Evolutionary conservation across 2,329 filamentous ascomycete species (phyloP).

Genomic region (Pestalotiopsis sp.): DNA sequence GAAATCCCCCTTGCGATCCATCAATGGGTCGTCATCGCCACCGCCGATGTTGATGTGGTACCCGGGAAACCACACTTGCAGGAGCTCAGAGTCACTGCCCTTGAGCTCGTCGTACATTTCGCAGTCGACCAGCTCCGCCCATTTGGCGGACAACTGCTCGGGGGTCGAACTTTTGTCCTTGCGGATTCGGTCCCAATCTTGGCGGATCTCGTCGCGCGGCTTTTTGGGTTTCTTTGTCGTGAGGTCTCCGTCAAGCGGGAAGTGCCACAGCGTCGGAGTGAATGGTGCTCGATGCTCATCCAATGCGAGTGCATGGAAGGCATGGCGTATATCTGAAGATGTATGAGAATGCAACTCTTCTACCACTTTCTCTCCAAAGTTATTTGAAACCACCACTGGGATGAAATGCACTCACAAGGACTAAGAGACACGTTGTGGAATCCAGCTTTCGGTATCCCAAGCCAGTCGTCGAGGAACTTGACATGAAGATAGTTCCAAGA

Average conservation of each 20-base stretch:
- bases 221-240: conserved; percentile 19
- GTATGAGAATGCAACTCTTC: not conserved
- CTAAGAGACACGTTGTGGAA: conserved; percentile 20
- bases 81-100: conserved; percentile 30
- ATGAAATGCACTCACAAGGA: conserved; percentile 17
- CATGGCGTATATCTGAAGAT: conserved; percentile 32
- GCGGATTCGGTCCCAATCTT: not conserved
- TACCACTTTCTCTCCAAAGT: not conserved
- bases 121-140: conserved; percentile 15
- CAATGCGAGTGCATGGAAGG: conserved; percentile 40
- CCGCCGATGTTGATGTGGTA: conserved; percentile 55
- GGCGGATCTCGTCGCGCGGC: conserved; percentile 3
- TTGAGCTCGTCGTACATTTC: conserved; percentile 17
- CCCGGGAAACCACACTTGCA: conserved; percentile 60
- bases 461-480: conserved; percentile 19
- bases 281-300: conserved; percentile 46
- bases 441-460: conserved; percentile 18
- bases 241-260: conserved; percentile 29
- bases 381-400: not conserved
- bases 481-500: conserved; percentile 15
- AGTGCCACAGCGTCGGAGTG: conserved; percentile 54
- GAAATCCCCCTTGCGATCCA: conserved; percentile 16
- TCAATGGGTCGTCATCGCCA: conserved; percentile 35
- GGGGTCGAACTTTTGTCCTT: not conserved
- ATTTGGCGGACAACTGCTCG: not conserved